Evolutionary conservation across 106 monocot species (phyloP).

Genomic region (Agapanthus africanus): DNA sequence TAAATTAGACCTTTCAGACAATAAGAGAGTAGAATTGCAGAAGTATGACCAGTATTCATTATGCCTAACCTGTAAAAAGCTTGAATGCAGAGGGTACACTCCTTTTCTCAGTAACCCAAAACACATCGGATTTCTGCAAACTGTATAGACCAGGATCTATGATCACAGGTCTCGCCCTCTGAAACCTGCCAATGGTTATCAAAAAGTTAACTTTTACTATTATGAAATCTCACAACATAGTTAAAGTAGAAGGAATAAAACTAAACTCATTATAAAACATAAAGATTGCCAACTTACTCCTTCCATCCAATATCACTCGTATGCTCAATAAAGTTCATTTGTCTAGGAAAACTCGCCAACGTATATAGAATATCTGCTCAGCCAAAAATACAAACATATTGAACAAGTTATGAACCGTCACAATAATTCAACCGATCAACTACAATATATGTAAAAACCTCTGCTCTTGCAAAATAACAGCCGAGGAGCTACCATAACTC

Average conservation of each 20-base stretch:
- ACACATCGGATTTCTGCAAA: conserved; percentile 50
- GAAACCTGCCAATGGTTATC: conserved; percentile 35
- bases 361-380: conserved; percentile 48
- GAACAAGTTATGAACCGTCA: too few relatives aligned
- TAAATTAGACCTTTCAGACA: background rate
- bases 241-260: too few relatives aligned
- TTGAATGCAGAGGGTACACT: conserved; percentile 56
- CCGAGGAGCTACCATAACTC: too few relatives aligned
- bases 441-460: too few relatives aligned
- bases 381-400: too few relatives aligned
- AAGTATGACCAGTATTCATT: background rate
- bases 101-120: conserved; percentile 57
- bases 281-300: conserved; percentile 24
- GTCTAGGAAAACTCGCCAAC: conserved; percentile 38
- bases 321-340: conserved; percentile 65
- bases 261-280: too few relatives aligned
- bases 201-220: too few relatives aligned
- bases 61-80: conserved; percentile 36
- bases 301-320: conserved; percentile 67
- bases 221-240: too few relatives aligned
- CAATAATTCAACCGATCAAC: too few relatives aligned
- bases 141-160: conserved; percentile 66
- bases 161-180: conserved; percentile 63
- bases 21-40: background rate
- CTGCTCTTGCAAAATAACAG: too few relatives aligned